Base-by-base conservation (phyloP, 2,329 filamentous ascomycete genomes). In the Alternaria consortialis region DNA sequence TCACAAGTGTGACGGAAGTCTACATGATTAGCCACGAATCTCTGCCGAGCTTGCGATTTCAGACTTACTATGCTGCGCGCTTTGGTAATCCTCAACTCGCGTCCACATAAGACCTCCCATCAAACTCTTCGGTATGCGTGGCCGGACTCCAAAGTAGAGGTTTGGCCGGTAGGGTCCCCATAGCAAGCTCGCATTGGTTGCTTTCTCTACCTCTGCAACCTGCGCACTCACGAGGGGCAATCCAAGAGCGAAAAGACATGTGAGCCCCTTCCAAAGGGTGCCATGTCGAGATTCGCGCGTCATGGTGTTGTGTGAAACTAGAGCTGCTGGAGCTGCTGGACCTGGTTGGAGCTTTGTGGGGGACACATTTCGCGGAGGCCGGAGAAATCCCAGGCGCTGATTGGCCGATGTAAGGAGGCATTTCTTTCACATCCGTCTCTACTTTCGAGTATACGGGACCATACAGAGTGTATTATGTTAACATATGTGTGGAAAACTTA, bases 121-220 rank as follows among this genome's bases (percentile, higher is more conserved):
- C 68, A 98, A 79, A 71, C 92, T 94, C 76, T 94, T 89, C 0
- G 94, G 91, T 51, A 94, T 84, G 60, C 93, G 87, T 46, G 94
- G 92, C 20, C 92, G 87, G 36, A 97, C 87, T 2, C 94, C 94
- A 82, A 98, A 98, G 80, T 97, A 98, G 44, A 98, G 80, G 74
- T 97, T 97, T 0, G 94, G 91, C 69, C 92, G 88, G 81, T 98
- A 99, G 1, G 95, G 93, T 0, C 95, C 95, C 95, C 95, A 99
- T 82, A 98, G 85, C 70, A 99, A 84, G 74, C 91, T 94, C 74
- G 96, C 86, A 79, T 98, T 97, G 69, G 83, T 86, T 25, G 83
- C 82, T 72, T 80, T 81, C 44, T 78, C 74, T 12, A 79, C 75
- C 29, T 77, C 75, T 20, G 74, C 72, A 61, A 74, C 73, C 67